Base-by-base conservation (phyloP, 441 rosid species). In the Gossypium davidsonii region DNA sequence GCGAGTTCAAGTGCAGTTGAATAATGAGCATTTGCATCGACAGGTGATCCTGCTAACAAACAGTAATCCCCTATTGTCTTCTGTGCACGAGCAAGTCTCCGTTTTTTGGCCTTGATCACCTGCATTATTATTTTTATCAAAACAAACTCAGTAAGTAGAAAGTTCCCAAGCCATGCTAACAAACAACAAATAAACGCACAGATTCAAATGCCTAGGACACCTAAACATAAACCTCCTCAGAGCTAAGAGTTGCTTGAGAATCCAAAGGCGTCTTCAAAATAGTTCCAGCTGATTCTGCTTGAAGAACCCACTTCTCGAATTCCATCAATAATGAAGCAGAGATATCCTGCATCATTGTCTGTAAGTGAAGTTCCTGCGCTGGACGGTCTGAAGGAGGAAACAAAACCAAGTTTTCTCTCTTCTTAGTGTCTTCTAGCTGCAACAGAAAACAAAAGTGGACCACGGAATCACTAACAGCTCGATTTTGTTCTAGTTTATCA, bases 171-270 rank as follows among this genome's bases (percentile, higher is more conserved):
- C 10, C 63, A 44, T 69, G n/a, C 9, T 34, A 68, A 64, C 75
- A 31, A 10, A 48, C 49, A 2, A 63, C 67, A 52, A 55, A 25
- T 61, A n/a, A 52, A 72, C 67, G 31, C 21, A 57, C 76, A 73
- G 73, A 83, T 78, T 68, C 76, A 85, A 88, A 74, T 78, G 78
- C 84, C 84, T 79, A 86, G 85, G 91, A 95, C 98, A 91, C 98
- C 98, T 95, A 91, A 85, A 57, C 79, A 87, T 87, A 79, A 86
- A 92, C 99, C 99, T 95, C 98, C 97, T 95, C 98, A 81, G 99
- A 88, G 82, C 87, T 87, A 83, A 92, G 90, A 90, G 90, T 95
- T 42, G 99, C 90, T 91, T 95, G 99, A 78, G 97, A 93, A 90
- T 95, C 99, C 69, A 95, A 85, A 59, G 98, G 99, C 20, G 98